Percentiles rank a stretch among this genome's conserved stretches.
Evolutionary conservation across 768 basidiomycete species (phyloP).

Genomic region (Lyophyllum atratum): DNA sequence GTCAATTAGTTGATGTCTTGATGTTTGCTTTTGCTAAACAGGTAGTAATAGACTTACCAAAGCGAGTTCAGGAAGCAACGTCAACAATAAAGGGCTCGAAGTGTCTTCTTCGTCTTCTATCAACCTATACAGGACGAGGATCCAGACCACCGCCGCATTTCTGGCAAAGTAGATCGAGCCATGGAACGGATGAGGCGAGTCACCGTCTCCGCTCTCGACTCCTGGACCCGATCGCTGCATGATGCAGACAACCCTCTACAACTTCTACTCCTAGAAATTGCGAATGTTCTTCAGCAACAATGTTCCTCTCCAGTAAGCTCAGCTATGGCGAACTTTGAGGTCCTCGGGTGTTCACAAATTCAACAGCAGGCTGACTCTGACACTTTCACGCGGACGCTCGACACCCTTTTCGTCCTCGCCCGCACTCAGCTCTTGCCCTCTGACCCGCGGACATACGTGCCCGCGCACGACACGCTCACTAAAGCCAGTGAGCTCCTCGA

Average conservation of each 20-base stretch:
- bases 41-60: conserved; percentile 6
- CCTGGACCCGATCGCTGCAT: conserved; percentile 2
- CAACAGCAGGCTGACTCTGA: conserved; percentile 31
- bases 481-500: conserved; percentile 40
- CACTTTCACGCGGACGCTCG: conserved; percentile 46
- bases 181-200: conserved; percentile 59
- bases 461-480: conserved; percentile 48
- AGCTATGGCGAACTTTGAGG: neutral
- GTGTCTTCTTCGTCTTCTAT: conserved; percentile 16
- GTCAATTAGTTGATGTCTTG: conserved; percentile 1
- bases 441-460: conserved; percentile 47
- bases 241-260: conserved; percentile 16
- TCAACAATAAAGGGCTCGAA: conserved; percentile 17
- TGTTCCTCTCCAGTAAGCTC: conserved; percentile 31
- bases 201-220: conserved; percentile 50
- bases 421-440: conserved; percentile 39
- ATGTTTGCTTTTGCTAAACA: neutral
- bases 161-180: conserved; percentile 59
- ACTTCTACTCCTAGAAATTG: conserved; percentile 38
- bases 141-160: conserved; percentile 39
- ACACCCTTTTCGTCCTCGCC: conserved; percentile 58
- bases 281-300: conserved; percentile 27
- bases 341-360: conserved; percentile 3
- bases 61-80: conserved; percentile 21
- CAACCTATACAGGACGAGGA: conserved; percentile 14